phyloP scores from a whole-genome alignment of 2,329 filamentous ascomycete genomes.

The Xylaria sp. region DNA sequence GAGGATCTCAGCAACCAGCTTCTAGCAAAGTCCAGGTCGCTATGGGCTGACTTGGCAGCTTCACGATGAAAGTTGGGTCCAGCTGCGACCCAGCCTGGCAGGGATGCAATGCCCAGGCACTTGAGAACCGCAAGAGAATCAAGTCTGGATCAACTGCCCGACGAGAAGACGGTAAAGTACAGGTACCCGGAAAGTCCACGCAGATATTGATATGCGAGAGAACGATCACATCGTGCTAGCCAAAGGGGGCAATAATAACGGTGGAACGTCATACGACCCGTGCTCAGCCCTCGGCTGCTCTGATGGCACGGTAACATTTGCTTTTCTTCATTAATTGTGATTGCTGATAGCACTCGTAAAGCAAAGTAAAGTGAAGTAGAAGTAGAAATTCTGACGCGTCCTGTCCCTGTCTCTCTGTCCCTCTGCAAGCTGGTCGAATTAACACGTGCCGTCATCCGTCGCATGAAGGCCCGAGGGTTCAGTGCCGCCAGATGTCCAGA shows the following conservation, averaged over 20 bases:
- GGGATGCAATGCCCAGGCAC: no score
- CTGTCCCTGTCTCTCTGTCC: no score
- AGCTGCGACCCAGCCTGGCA: no score
- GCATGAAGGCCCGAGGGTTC: background rate
- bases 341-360: background rate
- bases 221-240: constrained; percentile 4
- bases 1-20: background rate
- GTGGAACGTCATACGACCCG: background rate
- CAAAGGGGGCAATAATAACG: constrained; percentile 8
- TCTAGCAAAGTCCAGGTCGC: constrained; percentile 5
- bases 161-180: no score
- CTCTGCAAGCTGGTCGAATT: background rate
- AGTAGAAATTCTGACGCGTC: no score
- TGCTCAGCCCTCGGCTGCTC: background rate
- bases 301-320: background rate
- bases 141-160: no score
- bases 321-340: background rate
- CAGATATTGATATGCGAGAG: background rate
- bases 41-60: constrained; percentile 5
- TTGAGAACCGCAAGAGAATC: no score
- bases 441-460: background rate
- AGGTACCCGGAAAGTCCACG: background rate
- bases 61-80: background rate
- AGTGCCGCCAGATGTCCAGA: background rate
- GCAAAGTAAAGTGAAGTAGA: background rate